Evolutionary conservation across 331 rosid species (phyloP).

Genomic region (Phaseolus coccineus): DNA sequence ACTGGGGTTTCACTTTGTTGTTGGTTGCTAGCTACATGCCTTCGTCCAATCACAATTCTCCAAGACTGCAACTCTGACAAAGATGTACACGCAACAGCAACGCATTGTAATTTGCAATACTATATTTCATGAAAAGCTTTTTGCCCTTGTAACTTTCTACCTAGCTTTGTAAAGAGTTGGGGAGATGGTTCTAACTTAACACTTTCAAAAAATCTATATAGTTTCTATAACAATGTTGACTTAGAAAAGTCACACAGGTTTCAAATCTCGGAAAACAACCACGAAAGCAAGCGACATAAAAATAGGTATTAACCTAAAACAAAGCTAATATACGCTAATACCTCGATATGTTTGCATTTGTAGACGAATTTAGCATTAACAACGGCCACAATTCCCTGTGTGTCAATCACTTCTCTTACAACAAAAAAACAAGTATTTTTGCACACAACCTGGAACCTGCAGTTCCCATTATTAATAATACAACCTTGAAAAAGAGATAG

Average conservation of each 20-base stretch:
- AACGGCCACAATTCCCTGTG: background rate
- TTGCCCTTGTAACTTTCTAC: background rate
- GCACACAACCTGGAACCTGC: background rate
- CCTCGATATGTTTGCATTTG: background rate
- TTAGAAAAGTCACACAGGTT: background rate
- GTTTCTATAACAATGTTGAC: background rate
- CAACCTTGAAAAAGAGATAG: conserved; percentile 2
- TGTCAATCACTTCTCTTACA: background rate
- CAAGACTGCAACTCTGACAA: conserved; percentile 5
- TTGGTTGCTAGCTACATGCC: too few species aligned
- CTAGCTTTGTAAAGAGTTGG: too few species aligned
- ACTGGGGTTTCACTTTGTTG: too few species aligned
- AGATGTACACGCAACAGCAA: conserved; percentile 19
- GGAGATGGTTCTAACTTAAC: background rate
- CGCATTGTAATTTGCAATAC: background rate
- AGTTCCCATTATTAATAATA: conserved; percentile 3
- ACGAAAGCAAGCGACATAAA: background rate
- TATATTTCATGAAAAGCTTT: background rate
- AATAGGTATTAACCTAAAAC: background rate
- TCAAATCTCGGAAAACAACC: background rate
- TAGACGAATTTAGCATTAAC: background rate
- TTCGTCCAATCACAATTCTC: background rate
- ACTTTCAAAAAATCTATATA: background rate
- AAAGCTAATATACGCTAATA: background rate
- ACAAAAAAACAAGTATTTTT: background rate